Percentiles rank a stretch among this genome's conserved stretches.
These are phyloP conservation scores for Xylaria multiplex DNA, from an alignment of 2,329 filamentous ascomycete species.

Conservation along the genomic window DNA sequence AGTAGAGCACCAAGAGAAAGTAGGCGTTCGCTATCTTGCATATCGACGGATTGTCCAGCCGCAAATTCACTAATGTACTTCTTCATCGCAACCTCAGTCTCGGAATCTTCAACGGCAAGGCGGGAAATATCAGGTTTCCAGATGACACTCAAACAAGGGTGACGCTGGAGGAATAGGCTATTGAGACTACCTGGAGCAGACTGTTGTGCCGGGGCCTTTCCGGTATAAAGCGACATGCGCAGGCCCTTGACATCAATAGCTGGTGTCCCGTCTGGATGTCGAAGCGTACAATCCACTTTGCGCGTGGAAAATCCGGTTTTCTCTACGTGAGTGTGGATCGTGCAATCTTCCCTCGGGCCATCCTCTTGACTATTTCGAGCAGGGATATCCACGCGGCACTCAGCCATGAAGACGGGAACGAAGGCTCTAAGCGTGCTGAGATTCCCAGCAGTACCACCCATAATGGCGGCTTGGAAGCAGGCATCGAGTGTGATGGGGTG, in stretches of 20 bases:
- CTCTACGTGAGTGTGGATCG: neutral
- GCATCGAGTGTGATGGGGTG: slow-evolving; percentile 30
- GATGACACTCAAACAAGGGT: slow-evolving; percentile 2
- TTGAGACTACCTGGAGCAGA: neutral
- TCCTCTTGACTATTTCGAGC: neutral
- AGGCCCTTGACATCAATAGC: neutral
- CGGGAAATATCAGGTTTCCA: slow-evolving; percentile 26
- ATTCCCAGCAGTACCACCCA: slow-evolving; percentile 12
- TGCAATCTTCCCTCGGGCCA: neutral
- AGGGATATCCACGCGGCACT: neutral
- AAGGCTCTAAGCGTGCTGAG: neutral
- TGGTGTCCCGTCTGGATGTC: neutral
- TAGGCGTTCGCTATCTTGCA: slow-evolving; percentile 1
- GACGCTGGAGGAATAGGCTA: neutral
- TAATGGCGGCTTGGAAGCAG: slow-evolving; percentile 15
- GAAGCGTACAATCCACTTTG: neutral
- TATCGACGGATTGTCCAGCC: neutral
- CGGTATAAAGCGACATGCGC: neutral
- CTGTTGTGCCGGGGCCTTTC: neutral
- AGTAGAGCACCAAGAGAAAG: slow-evolving; percentile 3
- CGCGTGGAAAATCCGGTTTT: neutral
- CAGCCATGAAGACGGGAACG: slow-evolving; percentile 18
- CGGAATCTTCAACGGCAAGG: neutral
- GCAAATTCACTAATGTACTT: neutral
- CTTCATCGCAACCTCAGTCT: neutral